These are phyloP conservation scores for Murraya koenigii DNA, from an alignment of 345 rosid species.

Conservation along the genomic window DNA sequence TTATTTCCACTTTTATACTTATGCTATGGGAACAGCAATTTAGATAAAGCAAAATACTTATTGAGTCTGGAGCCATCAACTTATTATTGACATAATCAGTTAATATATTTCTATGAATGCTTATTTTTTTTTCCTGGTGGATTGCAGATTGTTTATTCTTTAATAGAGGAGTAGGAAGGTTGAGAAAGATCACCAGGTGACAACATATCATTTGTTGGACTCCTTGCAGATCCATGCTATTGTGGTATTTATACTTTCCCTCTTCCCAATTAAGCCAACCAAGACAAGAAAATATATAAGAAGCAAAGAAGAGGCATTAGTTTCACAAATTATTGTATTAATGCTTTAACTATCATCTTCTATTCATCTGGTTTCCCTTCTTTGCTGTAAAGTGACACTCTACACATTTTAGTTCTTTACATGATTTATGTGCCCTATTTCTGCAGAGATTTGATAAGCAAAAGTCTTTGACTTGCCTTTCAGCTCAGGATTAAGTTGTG, in stretches of 20 bases:
- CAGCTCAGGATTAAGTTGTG: neutral
- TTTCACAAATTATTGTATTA: neutral
- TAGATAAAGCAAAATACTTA: too few species aligned
- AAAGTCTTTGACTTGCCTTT: neutral
- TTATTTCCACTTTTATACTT: too few species aligned
- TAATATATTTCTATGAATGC: too few species aligned
- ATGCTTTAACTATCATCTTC: neutral
- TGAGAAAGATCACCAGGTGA: too few species aligned
- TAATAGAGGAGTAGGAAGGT: slow-evolving; percentile 92
- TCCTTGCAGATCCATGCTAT: slow-evolving; percentile 82
- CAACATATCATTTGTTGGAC: too few species aligned
- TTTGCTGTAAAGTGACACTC: neutral
- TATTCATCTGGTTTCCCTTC: neutral
- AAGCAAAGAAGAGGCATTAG: neutral
- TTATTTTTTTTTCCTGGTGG: neutral
- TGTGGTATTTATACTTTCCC: slow-evolving; percentile 61
- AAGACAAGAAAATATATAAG: neutral
- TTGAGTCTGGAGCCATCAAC: too few species aligned
- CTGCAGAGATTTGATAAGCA: neutral
- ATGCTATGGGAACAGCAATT: too few species aligned
- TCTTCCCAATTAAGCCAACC: neutral
- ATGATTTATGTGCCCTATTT: neutral
- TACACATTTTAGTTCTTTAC: neutral
- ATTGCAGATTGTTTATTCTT: slow-evolving; percentile 76
- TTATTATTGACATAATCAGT: too few species aligned